phyloP scores from a whole-genome alignment of 805 yeast species.

The Saccharomycopsis olivae region DNA sequence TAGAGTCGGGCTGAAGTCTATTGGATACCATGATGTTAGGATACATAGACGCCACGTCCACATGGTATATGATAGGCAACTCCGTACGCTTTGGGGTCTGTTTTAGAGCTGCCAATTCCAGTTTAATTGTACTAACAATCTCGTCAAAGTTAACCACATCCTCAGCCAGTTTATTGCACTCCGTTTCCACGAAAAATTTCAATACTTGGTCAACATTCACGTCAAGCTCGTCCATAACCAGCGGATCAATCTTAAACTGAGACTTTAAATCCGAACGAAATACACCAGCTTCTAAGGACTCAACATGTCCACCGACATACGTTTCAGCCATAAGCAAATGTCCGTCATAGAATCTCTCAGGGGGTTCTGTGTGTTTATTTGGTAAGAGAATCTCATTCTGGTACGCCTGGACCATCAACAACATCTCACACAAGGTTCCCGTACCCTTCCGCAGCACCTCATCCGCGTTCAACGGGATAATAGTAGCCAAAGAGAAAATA shows the following conservation, averaged over 20 bases:
- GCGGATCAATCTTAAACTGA: conserved; percentile 69
- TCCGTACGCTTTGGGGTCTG: conserved; percentile 58
- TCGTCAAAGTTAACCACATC: conserved; percentile 78
- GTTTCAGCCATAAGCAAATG: conserved; percentile 92
- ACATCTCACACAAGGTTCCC: conserved; percentile 97
- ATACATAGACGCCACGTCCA: conserved; percentile 98
- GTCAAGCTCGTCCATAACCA: conserved; percentile 71
- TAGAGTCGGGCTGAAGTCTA: conserved; percentile 94
- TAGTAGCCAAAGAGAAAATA: conserved; percentile 89
- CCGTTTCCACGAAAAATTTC: conserved; percentile 75
- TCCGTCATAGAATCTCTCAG: conserved; percentile 91
- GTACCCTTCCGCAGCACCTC: conserved; percentile 95
- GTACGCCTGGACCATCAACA: conserved; percentile 93
- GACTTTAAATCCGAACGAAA: conserved; percentile 79
- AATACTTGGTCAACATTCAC: conserved; percentile 66
- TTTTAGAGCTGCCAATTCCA: conserved; percentile 47
- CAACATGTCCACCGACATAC: conserved; percentile 98
- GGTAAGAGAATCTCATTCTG: conserved; percentile 69
- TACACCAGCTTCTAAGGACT: conserved; percentile 95
- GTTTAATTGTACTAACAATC: conserved; percentile 47
- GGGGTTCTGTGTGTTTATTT: conserved; percentile 86
- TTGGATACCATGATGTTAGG: conserved; percentile 98
- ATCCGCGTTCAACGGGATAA: conserved; percentile 93
- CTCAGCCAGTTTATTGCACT: conserved; percentile 58
- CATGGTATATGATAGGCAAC: conserved; percentile 85